phyloP scores from a whole-genome alignment of 2,329 filamentous ascomycete species.

The Tolypocladium amazonense region DNA sequence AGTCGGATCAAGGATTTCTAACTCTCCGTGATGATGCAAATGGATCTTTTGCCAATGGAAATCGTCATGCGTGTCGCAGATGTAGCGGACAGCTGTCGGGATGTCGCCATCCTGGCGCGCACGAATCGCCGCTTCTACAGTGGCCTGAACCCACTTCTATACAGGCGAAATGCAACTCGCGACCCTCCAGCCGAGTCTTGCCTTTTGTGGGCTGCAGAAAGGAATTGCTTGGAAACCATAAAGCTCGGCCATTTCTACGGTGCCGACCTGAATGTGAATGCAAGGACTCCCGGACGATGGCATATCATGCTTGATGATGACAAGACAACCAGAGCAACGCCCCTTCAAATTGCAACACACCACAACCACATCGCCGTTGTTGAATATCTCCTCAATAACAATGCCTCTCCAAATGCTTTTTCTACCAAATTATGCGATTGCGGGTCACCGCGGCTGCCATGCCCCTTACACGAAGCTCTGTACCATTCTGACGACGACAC shows the following conservation, averaged over 20 bases:
- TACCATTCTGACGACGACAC: background rate
- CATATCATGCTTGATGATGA: too few species aligned
- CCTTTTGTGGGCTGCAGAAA: background rate
- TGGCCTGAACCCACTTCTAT: background rate
- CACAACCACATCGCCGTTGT: background rate
- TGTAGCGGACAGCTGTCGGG: too few species aligned
- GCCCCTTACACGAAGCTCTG: background rate
- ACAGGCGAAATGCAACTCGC: background rate
- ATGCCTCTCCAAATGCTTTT: background rate
- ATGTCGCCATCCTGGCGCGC: background rate
- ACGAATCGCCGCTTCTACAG: background rate
- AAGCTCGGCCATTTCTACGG: background rate
- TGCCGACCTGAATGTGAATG: background rate
- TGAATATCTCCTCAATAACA: background rate
- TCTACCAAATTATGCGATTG: background rate
- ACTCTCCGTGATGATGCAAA: background rate
- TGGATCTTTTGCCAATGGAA: background rate
- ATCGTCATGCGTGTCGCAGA: background rate
- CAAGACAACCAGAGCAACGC: background rate
- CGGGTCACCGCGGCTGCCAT: too few species aligned
- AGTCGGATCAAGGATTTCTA: too few species aligned
- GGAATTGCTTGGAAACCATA: background rate
- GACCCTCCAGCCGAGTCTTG: background rate
- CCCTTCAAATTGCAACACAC: background rate
- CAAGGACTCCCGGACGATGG: background rate